Percentiles rank a stretch among this genome's conserved stretches.
Evolutionary conservation across 495 filamentous ascomycete species (phyloP).

Genomic region (Daldinia bambusicola): DNA sequence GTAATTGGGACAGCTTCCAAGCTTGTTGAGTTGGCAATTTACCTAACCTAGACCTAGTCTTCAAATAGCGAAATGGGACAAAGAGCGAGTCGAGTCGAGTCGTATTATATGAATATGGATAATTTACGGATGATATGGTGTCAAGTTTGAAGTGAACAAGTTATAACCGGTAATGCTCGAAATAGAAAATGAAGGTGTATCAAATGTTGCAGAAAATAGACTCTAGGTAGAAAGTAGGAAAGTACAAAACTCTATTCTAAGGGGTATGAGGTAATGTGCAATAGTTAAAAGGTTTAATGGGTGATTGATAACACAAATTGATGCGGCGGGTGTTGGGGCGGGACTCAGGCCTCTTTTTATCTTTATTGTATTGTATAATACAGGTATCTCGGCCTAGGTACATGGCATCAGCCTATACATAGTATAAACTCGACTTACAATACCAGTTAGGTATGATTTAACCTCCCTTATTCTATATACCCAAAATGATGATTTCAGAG

Average conservation of each 20-base stretch:
- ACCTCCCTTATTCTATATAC: neutral
- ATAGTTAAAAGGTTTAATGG: too few species aligned
- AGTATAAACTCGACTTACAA: too few species aligned
- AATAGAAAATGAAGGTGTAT: neutral
- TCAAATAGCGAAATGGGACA: slow-evolving; percentile 8
- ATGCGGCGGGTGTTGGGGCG: slow-evolving; percentile 19
- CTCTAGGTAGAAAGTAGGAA: slow-evolving; percentile 3
- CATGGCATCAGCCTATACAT: too few species aligned
- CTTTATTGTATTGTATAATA: too few species aligned
- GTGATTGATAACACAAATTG: slow-evolving; percentile 1
- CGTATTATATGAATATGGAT: slow-evolving; percentile 8
- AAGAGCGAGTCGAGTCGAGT: neutral
- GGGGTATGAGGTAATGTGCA: slow-evolving; percentile 36
- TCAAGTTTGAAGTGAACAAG: neutral
- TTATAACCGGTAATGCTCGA: neutral
- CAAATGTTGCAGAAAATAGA: neutral
- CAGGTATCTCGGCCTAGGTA: too few species aligned
- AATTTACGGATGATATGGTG: slow-evolving; percentile 15
- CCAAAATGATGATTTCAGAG: slow-evolving; percentile 5
- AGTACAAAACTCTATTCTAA: slow-evolving; percentile 34
- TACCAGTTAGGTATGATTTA: too few species aligned
- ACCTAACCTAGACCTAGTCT: neutral
- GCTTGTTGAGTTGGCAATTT: slow-evolving; percentile 24
- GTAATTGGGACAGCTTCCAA: slow-evolving; percentile 13
- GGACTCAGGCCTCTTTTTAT: too few species aligned